Evolutionary conservation across 441 rosid genomes (phyloP).

Genomic region (Corymbia calophylla): DNA sequence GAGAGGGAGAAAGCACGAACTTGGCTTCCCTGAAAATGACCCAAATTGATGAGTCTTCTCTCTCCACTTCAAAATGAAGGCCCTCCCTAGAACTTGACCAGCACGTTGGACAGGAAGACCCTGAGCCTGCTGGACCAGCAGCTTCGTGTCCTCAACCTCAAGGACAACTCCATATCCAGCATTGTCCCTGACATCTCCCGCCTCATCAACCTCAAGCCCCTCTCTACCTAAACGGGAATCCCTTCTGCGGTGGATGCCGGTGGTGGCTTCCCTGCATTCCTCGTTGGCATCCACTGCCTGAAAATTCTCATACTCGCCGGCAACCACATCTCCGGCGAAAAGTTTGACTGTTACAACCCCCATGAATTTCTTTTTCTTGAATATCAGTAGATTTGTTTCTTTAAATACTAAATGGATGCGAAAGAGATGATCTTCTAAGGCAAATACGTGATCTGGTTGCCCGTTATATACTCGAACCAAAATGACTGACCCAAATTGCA

Average conservation of each 20-base stretch:
- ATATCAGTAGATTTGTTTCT: background rate
- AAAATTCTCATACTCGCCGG: constrained; percentile 46
- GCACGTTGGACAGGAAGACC: constrained; percentile 34
- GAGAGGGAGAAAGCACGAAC: background rate
- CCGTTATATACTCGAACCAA: background rate
- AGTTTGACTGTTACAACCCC: constrained; percentile 17
- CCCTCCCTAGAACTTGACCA: constrained; percentile 34
- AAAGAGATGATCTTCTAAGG: background rate
- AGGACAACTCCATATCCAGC: constrained; percentile 49
- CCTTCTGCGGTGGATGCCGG: no score
- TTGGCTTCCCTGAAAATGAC: background rate
- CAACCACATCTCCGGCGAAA: constrained; percentile 46
- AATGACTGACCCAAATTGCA: background rate
- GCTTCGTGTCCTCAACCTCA: constrained; percentile 78
- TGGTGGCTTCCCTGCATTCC: constrained; percentile 56
- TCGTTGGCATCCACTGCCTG: constrained; percentile 54
- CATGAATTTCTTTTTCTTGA: background rate
- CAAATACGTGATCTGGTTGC: background rate
- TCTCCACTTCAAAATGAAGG: background rate
- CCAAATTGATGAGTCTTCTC: background rate
- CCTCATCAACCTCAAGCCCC: constrained; percentile 63
- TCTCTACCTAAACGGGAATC: constrained; percentile 51
- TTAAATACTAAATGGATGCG: background rate
- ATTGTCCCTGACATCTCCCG: constrained; percentile 53
- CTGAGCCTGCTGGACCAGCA: constrained; percentile 66